phyloP scores from a whole-genome alignment of 1,284 basidiomycete genomes.

The Phenoliferia sp. region DNA sequence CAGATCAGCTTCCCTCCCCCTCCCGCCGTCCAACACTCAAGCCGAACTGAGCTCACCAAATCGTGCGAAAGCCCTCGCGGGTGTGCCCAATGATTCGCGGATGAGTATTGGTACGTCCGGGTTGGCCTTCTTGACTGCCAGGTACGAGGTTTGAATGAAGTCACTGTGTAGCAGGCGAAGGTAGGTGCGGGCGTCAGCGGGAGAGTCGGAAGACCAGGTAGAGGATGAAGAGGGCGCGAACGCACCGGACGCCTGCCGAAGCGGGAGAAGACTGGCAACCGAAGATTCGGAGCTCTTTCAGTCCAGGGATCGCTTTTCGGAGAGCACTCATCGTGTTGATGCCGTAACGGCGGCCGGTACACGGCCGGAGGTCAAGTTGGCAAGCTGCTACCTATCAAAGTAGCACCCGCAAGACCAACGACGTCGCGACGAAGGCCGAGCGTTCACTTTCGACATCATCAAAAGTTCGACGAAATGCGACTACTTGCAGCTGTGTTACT shows the following conservation, averaged over 20 bases:
- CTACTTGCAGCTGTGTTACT: too few species aligned
- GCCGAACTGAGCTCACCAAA: conserved; percentile 91
- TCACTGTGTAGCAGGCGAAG: conserved; percentile 49
- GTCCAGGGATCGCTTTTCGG: conserved; percentile 69
- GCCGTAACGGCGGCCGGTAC: neutral
- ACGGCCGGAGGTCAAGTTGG: too few species aligned
- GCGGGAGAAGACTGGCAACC: conserved; percentile 74
- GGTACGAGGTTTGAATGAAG: conserved; percentile 76
- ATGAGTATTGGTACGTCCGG: conserved; percentile 85
- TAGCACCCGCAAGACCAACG: too few species aligned
- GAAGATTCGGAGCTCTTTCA: conserved; percentile 80
- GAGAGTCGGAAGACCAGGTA: neutral
- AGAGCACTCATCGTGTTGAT: conserved; percentile 40
- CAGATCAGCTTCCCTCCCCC: neutral
- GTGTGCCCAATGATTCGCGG: conserved; percentile 81
- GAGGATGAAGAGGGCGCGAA: conserved; percentile 19
- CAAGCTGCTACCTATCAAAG: too few species aligned
- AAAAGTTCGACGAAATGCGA: too few species aligned
- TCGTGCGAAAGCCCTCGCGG: conserved; percentile 80
- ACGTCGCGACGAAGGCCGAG: too few species aligned
- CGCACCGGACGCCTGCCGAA: conserved; percentile 77
- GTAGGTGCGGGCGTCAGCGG: neutral
- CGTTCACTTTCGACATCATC: too few species aligned
- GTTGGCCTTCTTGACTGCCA: conserved; percentile 76
- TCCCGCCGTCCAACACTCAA: neutral